Base-by-base conservation (phyloP, 2,329 filamentous ascomycete genomes). In the Phialocephala subalpina region DNA sequence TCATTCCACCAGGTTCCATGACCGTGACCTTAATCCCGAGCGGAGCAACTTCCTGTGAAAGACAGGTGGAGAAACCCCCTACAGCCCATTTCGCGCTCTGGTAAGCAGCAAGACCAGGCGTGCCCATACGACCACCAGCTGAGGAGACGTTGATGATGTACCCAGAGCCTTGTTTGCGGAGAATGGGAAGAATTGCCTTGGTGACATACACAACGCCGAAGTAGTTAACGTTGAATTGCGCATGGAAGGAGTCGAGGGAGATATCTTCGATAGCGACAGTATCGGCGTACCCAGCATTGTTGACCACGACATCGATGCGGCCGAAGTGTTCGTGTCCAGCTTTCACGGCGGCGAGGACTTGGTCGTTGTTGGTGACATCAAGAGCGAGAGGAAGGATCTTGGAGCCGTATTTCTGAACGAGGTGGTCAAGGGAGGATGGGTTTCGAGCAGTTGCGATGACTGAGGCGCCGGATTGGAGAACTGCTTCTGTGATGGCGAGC, bases 161-260 rank as follows among this genome's bases (percentile, higher is more conserved):
- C 73, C 77, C 56, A 69, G 73, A 3, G 74, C 78, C 11, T 69
- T 73, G 68, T 29, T 61, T 35, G 11, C 77, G 72, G 57, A 81
- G 60, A 0, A 79, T 73, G 1, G 79, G 78, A 0, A 78, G 38
- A 3, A 76, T 75, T 0, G 79, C 79, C 12, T 79, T 80, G 5
- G 84, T 87, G 0, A 87, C 82, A 59, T 85, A 80, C 3, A 88
- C 74, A 0, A 86, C 75, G 2, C 87, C 86, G 62, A 85, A 86
- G 71, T 88, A 84, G 71, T 89, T 89, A 65, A 85, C 81, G 59
- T 89, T 83, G 72, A 88, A 81, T 70, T 88, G 82, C 2, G 75
- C 79, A 1, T 81, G 78, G 60, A 86, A 83, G 22, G 84, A 79
- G 1, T 78, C 74, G 1, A 86, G 79, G 0, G 78, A 77, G 4